Conservation (phyloP, 2,329 filamentous ascomycete genomes). For the Fusarium nelsonii region DNA sequence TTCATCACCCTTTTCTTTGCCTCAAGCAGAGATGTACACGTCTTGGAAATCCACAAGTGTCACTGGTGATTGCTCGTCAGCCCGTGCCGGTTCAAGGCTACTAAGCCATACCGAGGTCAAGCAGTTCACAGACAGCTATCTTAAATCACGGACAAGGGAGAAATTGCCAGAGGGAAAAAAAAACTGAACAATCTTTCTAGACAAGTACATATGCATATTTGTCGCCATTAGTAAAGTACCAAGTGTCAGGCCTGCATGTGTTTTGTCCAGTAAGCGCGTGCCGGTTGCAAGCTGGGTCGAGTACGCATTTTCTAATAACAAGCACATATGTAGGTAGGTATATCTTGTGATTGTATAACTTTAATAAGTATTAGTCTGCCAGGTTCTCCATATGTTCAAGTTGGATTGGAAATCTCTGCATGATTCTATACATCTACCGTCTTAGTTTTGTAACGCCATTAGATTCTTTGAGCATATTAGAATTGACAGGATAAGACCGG, state of each 20-base stretch:
- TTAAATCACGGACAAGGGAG: too few species aligned
- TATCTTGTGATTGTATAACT: neutral
- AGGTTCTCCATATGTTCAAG: too few species aligned
- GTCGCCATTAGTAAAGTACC: neutral
- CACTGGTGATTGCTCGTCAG: neutral
- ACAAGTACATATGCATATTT: too few species aligned
- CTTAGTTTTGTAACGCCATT: too few species aligned
- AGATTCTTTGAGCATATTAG: too few species aligned
- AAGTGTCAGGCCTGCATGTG: neutral
- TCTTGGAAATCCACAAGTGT: neutral
- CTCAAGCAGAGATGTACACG: neutral
- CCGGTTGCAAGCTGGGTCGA: slow-evolving; percentile 1
- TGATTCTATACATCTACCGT: neutral
- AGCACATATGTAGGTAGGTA: neutral
- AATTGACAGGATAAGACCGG: too few species aligned
- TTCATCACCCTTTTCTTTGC: neutral
- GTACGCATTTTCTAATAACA: neutral
- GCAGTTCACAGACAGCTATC: neutral
- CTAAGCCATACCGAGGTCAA: neutral
- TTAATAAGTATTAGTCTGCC: too few species aligned
- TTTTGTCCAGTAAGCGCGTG: slow-evolving; percentile 1
- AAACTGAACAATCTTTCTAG: neutral
- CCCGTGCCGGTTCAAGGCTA: neutral
- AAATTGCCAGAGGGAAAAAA: neutral
- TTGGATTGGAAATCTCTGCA: neutral